Evolutionary conservation across 345 rosid species (phyloP), one percentile per base, ranked within the genome.

Genomic region (Psidium guajava): DNA sequence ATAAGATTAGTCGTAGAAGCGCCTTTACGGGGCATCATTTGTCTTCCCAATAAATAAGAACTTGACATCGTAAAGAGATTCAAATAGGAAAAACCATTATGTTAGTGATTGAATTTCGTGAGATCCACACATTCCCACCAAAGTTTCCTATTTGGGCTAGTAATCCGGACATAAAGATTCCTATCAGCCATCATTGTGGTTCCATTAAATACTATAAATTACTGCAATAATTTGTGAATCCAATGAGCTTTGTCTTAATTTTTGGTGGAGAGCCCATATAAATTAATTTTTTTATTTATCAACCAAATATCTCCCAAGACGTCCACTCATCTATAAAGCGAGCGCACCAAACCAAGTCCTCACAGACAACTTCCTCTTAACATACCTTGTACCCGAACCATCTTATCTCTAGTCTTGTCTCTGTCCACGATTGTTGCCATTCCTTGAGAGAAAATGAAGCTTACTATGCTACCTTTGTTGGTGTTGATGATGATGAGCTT

Each of bases 401-500:
- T 69, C 25, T 69, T 10, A 36, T 36, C 25, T 36, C 80, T 21
- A 18, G 80, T 69, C 80, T 36, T 69, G 80, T 36, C 80, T 69
- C 40, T 47, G 47, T 69, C 80, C 57, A 82, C 21, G n/a, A 28
- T 51, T 82, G 55, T 53, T 53, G 55, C 55, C 21, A 53, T 16
- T 7, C 55, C 20, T 47, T 36, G 47, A 18, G 80, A 36, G 80
- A 69, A 82, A 40, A 85, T 86, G 92, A 92, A 89, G 88, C 44
- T 83, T 22, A 5, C 84, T 52, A 85, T 81, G 21, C 32, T 87
- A 53, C 49, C 88, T 59, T 54, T 89, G 84, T 75, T 53, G 56
- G 83, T 59, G 89, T 82, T 59, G 89, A 86, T 91, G 87, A 52
- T 91, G 85, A 83, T 88, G 83, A 83, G 55, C 64, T 20, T 74